phyloP scores from a whole-genome alignment of 2,329 filamentous ascomycete species.

The Cladosporium sp. region DNA sequence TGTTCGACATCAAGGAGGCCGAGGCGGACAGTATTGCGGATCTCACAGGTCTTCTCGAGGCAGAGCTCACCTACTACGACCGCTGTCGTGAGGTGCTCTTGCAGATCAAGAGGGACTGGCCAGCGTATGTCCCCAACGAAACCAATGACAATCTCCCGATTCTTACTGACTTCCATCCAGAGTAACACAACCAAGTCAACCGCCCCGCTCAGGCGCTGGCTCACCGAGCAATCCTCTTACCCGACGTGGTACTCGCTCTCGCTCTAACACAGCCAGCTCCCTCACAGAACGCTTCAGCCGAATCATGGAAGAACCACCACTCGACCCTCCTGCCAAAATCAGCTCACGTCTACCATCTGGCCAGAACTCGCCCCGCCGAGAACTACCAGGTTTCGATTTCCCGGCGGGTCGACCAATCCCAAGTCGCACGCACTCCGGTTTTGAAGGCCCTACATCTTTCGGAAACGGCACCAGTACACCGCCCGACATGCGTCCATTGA shows the following conservation, averaged over 20 bases:
- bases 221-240: slow-evolving; percentile 21
- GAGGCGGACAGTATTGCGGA: slow-evolving; percentile 80
- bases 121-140: slow-evolving; percentile 47
- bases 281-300: slow-evolving; percentile 57
- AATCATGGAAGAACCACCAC: slow-evolving; percentile 52
- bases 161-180: neutral
- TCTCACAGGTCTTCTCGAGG: slow-evolving; percentile 76
- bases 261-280: slow-evolving; percentile 62
- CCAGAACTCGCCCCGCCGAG: slow-evolving; percentile 39
- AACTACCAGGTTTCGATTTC: slow-evolving; percentile 40
- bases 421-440: slow-evolving; percentile 50
- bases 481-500: slow-evolving; percentile 41
- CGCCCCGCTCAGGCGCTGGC: slow-evolving; percentile 24
- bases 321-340: slow-evolving; percentile 50
- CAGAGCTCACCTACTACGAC: slow-evolving; percentile 87
- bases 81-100: slow-evolving; percentile 79
- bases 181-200: slow-evolving; percentile 14
- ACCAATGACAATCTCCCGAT: neutral
- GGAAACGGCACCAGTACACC: slow-evolving; percentile 51
- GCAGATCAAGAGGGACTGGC: slow-evolving; percentile 66
- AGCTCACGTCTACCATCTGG: slow-evolving; percentile 42
- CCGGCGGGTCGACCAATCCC: slow-evolving; percentile 43
- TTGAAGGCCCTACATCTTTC: slow-evolving; percentile 50
- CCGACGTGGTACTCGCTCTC: slow-evolving; percentile 49
- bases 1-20: slow-evolving; percentile 94